phyloP scores from a whole-genome alignment of 164 flowering plant genomes.

The Akebia trifoliata region DNA sequence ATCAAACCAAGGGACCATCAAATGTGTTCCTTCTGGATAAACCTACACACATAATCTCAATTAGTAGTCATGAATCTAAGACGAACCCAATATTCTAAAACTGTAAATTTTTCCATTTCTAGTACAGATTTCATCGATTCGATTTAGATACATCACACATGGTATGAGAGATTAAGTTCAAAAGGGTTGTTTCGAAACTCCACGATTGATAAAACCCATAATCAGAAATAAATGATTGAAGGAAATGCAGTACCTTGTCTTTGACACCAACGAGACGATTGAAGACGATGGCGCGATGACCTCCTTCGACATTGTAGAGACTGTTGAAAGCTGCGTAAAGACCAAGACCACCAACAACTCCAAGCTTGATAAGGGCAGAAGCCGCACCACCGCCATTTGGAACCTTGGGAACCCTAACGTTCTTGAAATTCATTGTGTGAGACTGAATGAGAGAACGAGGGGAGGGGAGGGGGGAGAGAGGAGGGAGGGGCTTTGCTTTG shows the following conservation, averaged over 20 bases:
- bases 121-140: no score
- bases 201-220: no score
- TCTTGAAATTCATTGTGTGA: conserved; percentile 54
- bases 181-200: no score
- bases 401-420: conserved; percentile 60
- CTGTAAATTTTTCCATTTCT: no score
- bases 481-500: not conserved
- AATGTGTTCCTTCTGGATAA: conserved; percentile 80
- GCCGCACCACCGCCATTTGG: conserved; percentile 49
- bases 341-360: conserved; percentile 61
- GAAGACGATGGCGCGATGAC: conserved; percentile 88
- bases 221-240: no score
- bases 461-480: no score
- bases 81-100: no score
- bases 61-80: no score
- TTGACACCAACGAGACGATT: conserved; percentile 79
- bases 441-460: conserved; percentile 11
- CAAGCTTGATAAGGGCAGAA: conserved; percentile 48
- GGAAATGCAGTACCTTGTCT: conserved; percentile 47
- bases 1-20: conserved; percentile 76
- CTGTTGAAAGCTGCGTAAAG: conserved; percentile 65
- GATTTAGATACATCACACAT: no score
- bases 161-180: no score
- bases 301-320: conserved; percentile 98
- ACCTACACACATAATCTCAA: conserved; percentile 37